Base-by-base conservation (phyloP, 352 stramenopile genomes). In the Pythium insidiosum region DNA sequence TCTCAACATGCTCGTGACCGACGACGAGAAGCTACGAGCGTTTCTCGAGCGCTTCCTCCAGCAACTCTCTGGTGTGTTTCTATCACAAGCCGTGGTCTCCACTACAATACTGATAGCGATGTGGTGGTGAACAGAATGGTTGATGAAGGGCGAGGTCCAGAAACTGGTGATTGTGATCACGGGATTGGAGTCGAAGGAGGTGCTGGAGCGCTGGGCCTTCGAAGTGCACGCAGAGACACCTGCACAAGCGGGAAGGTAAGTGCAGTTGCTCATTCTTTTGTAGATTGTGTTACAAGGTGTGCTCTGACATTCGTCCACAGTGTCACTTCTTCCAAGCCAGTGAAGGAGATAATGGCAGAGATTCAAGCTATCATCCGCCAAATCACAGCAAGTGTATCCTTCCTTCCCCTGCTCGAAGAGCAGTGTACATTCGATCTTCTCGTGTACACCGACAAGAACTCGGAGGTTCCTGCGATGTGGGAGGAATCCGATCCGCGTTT, bases 321-420 rank as follows among this genome's bases (percentile, higher is more conserved):
- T 35, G 34, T 50, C 13, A 25, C 60, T 30, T 45, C 50, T 23
- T 69, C 54, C 13, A 96, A 96, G 53, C 56, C 80, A 5, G 60
- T 80, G 29, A 96, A 96, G 53, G 89, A 98, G 48, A 98, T 99
- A 63, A 97, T 97, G 72, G 75, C 88, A 21, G 96, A 99, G 60
- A 99, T 99, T 47, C 95, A 99, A 66, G 94, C 96, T 6, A 98
- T 99, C 53, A 99, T 99, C 61, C 89, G 97, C 19, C 97, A 99
- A 76, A 99, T 99, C 61, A 99, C 96, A 18, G 95, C 95, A 10
- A 95, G 77, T 41, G 94, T 99, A n/a, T 99, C 97, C 6, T 99
- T 99, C 65, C 66, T 99, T 25, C 97, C 97, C 34, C 70, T 99
- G 1, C 74, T 99, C 15, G 87, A 98, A 39, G 97, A 99, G 61